Evolutionary conservation across 2,329 filamentous ascomycete genomes (phyloP), one percentile per base, ranked within the genome.

Genomic region (Xylaria digitata): DNA sequence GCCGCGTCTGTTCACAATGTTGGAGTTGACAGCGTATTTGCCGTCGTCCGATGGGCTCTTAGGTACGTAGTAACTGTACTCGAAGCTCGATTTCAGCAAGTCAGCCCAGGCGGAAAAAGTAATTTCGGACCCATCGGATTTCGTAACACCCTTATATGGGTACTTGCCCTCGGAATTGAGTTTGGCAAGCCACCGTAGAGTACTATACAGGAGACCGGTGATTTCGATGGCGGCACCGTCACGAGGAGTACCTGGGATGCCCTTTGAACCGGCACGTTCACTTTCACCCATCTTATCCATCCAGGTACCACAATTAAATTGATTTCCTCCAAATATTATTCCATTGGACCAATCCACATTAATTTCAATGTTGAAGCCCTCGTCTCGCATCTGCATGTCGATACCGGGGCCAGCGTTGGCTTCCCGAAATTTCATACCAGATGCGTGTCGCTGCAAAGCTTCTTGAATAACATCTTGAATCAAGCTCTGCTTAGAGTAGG

Each of bases 241-340:
- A 74, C 96, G 91, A 53, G 96, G 96, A n/a, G 96, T 99, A 8
- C 94, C 96, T 0, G 96, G 96, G 21, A 97, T 84, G 56, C 96
- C 96, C 82, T 97, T 98, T 75, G 90, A 97, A 65, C 92, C 91
- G 17, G 96, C 96, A 68, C 90, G 92, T 70, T 92, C 89, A 69
- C 94, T 97, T 79, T 99, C 96, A n/a, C 96, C 96, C 96, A 99
- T 99, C 86, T 99, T 99, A 84, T 99, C 96, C 94, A 97, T 97
- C 96, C 96, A 99, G 1, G 96, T 99, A 59, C 96, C 96, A 74
- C 96, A 99, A 80, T 99, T 99, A 80, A 83, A 86, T 76, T 97
- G 94, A 75, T 93, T 98, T 40, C 96, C 96, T 63, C 96, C 96
- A 75, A 96, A 97, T 65, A 99, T 90, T 70, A 99, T 87, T 23